Base-by-base conservation (phyloP, 441 rosid genomes). In the Adansonia gregorii region DNA sequence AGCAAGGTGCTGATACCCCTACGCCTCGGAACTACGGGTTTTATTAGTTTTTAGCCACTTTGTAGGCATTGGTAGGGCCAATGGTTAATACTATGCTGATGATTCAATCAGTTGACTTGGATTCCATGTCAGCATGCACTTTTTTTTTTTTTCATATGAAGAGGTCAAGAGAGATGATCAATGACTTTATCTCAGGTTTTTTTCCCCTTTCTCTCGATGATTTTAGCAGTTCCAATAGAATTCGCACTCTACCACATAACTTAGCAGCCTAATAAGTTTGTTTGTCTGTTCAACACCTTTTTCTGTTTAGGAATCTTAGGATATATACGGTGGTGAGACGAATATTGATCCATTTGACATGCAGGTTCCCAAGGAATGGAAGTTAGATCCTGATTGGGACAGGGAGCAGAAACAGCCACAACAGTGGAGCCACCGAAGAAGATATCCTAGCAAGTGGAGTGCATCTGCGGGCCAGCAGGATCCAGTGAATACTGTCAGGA, bases 341-440 rank as follows among this genome's bases (percentile, higher is more conserved):
- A 63, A 15, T 58, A 54, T 68, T 56, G 49, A 4, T 80, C 63
- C 65, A 67, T 78, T 68, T 72, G 58, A 58, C 63, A 15, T 75
- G 78, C 90, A 96, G 99, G 97, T 93, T 17, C 99, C 99, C 24
- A 94, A 94, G 87, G 95, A 93, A 69, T 96, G 99, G 99, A 90
- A 92, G 83, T 83, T 94, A 72, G 98, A 96, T 89, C 87, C 93
- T 41, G 85, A 86, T 9, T 96, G 99, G 98, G 99, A 96, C 20
- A 78, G 75, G 15, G 99, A 94, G 81, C 59, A 79, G n/a, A 96
- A 88, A 83, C 87, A 83, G 76, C 86, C 86, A 6, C 82, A 80
- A 46, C 84, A 86, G 84, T 79, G 89, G 87, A 92, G 94, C 85
- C 90, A 96, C 78, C 84, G 67, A 46, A 84, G 97, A 81, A 48